These are phyloP conservation scores for Diaporthe ampelina DNA, from an alignment of 2,329 filamentous ascomycete species.

Conservation along the genomic window DNA sequence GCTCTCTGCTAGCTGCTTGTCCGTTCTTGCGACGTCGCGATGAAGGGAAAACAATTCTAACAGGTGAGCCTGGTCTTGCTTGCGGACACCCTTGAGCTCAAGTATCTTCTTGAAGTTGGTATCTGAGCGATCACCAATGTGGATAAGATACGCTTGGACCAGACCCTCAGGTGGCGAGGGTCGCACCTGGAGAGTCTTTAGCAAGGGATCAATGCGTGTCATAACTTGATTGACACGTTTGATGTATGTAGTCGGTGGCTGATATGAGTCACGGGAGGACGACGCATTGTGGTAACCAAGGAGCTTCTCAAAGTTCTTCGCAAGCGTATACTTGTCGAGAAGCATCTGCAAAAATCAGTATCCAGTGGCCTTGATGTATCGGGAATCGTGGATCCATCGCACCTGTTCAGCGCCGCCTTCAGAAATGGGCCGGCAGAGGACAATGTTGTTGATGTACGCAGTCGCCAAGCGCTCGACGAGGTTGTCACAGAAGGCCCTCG, in stretches of 20 bases:
- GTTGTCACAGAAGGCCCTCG: constrained; percentile 94
- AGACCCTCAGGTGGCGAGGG: constrained; percentile 92
- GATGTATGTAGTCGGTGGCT: constrained; percentile 74
- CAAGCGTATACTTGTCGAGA: constrained; percentile 92
- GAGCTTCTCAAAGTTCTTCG: constrained; percentile 81
- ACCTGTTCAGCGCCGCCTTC: constrained; percentile 95
- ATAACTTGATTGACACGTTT: constrained; percentile 90
- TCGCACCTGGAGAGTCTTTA: constrained; percentile 97
- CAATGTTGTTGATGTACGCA: constrained; percentile 85
- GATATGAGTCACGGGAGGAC: constrained; percentile 53
- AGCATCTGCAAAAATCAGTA: constrained; percentile 77
- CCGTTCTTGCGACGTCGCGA: constrained; percentile 78
- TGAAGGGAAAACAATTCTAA: constrained; percentile 88
- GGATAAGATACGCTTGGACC: constrained; percentile 97
- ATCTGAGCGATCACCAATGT: constrained; percentile 94
- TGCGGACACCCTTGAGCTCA: constrained; percentile 92
- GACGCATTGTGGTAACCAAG: constrained; percentile 72
- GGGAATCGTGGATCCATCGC: constrained; percentile 45
- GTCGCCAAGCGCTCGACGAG: constrained; percentile 89
- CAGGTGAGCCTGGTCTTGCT: constrained; percentile 84
- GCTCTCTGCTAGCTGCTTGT: constrained; percentile 78
- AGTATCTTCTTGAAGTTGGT: constrained; percentile 96
- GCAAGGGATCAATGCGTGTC: constrained; percentile 88
- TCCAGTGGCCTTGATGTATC: background rate
- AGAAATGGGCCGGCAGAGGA: constrained; percentile 90